Evolutionary conservation across 75 land plant species (phyloP), one percentile per base, ranked within the genome.

Genomic region (Adiantum capillusveneris): DNA sequence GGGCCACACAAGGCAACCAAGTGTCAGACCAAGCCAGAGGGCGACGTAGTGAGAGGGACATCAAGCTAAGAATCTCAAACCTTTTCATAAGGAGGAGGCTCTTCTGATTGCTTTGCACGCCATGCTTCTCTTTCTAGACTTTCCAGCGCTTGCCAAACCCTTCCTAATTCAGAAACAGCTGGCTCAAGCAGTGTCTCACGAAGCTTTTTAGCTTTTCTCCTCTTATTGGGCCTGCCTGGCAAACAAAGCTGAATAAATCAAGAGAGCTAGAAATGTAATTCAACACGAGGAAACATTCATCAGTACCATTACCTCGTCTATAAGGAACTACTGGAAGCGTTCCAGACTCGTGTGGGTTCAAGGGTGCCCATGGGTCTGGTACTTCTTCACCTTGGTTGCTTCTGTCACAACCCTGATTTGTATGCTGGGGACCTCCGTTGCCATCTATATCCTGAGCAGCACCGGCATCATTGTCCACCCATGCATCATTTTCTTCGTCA

Each of bases 331-430:
- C 68, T 67, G 79, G 74, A 45, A 84, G 71, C 55, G 74, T 79
- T 25, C 97, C 97, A 65, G 75, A 72, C 75, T 82, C 86, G 82
- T 92, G 93, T 20, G 97, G 93, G 72, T 88, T 80, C 63, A 92
- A 71, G 25, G 82, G 97, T 48, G 74, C 77, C 97, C 93, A 92
- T 3, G 88, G 88, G 72, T 92, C 93, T 48, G 72, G 70, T 6
- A 72, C 75, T 29, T 85, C 90, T 42, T 80, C 81, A n/a, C 74
- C 80, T 17, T 69, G 59, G 31, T 76, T 71, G 44, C 79, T 75
- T 6, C 22, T n/a, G 17, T 31, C 48, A 52, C 59, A 49, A 42
- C 12, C 53, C 21, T 60, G 57, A 65, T 50, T 65, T 46, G 69
- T 17, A 45, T 49, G 34, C 65, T 63, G 7, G 9, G 9, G 9